These are phyloP conservation scores for Wickerhamiella musiphila DNA, from an alignment of 805 yeast genomes.

Conservation along the genomic window DNA sequence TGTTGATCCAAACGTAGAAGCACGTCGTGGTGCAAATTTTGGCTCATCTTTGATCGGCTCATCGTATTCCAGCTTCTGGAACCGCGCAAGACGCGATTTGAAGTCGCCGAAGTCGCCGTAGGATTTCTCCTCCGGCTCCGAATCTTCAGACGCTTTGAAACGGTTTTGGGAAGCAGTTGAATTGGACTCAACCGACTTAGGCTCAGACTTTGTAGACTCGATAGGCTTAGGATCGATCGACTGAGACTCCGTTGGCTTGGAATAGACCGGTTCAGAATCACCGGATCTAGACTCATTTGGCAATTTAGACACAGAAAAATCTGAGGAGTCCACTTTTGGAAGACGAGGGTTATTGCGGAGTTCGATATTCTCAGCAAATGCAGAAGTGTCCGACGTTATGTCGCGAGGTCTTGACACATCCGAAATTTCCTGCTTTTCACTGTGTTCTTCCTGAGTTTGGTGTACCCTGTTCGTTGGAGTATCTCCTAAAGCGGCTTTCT, in stretches of 20 bases:
- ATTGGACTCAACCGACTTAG: too few species aligned
- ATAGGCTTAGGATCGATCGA: background rate
- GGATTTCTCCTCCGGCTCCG: background rate
- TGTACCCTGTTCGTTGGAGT: too few species aligned
- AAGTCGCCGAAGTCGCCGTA: constrained; percentile 18
- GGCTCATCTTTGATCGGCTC: constrained; percentile 14
- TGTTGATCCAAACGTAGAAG: constrained; percentile 8
- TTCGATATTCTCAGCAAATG: too few species aligned
- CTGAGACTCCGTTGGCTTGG: background rate
- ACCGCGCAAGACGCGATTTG: constrained; percentile 33
- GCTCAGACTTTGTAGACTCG: background rate
- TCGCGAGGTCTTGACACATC: too few species aligned
- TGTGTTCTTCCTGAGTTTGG: background rate
- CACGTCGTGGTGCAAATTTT: constrained; percentile 4
- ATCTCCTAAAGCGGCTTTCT: too few species aligned
- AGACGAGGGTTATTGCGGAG: too few species aligned
- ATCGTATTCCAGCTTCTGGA: constrained; percentile 26
- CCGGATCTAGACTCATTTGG: background rate
- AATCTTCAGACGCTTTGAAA: background rate
- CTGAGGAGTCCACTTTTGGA: too few species aligned
- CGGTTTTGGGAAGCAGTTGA: too few species aligned
- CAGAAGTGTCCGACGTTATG: too few species aligned
- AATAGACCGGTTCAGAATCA: constrained; percentile 1
- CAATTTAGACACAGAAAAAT: too few species aligned
- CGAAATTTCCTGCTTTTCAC: too few species aligned